Percentiles rank a stretch among this genome's conserved stretches.
phyloP scores from a whole-genome alignment of 495 filamentous ascomycete species.

The Barbatosphaeria neglecta region DNA sequence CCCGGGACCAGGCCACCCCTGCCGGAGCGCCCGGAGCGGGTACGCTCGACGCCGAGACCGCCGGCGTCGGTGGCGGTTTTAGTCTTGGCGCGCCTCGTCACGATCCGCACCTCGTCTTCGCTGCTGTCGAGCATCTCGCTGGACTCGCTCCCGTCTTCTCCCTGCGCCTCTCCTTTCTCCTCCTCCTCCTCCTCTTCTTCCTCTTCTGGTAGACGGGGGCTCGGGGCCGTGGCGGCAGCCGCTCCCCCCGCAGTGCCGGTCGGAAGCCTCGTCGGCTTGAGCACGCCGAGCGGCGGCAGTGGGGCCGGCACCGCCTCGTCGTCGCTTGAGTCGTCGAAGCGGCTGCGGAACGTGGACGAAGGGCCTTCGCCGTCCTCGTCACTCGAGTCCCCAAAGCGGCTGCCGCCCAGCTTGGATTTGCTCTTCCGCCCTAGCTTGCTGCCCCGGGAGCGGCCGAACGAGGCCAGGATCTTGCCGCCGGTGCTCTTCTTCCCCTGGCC shows the following conservation, averaged over 20 bases:
- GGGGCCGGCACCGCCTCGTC: conserved; percentile 36
- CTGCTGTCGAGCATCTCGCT: conserved; percentile 19
- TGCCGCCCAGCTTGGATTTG: conserved; percentile 23
- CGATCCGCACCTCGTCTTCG: conserved; percentile 8
- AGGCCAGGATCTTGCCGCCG: conserved; percentile 16
- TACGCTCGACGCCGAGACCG: conserved; percentile 10
- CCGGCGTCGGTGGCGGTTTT: not conserved
- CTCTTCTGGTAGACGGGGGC: conserved; percentile 19
- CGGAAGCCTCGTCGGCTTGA: conserved; percentile 1
- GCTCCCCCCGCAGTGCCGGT: conserved; percentile 1
- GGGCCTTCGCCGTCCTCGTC: conserved; percentile 51
- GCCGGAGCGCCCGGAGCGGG: conserved; percentile 25
- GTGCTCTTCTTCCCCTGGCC: too few relatives aligned
- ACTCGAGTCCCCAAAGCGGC: conserved; percentile 52
- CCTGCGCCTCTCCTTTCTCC: too few relatives aligned
- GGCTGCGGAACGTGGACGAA: conserved; percentile 45
- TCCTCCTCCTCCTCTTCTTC: too few relatives aligned
- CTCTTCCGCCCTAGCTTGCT: conserved; percentile 11
- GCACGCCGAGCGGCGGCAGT: conserved; percentile 9
- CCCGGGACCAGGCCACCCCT: too few relatives aligned
- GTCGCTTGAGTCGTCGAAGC: conserved; percentile 76
- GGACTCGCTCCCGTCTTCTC: conserved; percentile 28
- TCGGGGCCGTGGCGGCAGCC: conserved; percentile 10
- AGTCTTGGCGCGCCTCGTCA: not conserved
- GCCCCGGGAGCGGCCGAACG: conserved; percentile 16